Base-by-base conservation (phyloP, 2,329 filamentous ascomycete species). In the Pseudocercospora crystallina region DNA sequence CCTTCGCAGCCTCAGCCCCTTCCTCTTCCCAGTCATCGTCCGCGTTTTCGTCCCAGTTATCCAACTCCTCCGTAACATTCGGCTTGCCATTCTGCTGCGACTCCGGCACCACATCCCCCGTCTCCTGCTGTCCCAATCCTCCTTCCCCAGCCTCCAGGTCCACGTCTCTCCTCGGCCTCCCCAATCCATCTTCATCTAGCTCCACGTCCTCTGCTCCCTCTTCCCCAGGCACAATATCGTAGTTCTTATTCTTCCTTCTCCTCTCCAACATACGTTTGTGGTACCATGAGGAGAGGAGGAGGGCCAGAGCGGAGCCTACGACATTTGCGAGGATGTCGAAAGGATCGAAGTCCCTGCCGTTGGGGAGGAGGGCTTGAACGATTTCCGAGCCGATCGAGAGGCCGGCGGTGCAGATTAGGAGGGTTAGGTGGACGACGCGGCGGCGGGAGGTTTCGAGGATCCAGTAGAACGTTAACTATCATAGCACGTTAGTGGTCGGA, bases 231-330 rank as follows among this genome's bases (percentile, higher is more conserved):
- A 95, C 80, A 5, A 81, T 79, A 46, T 81, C 79, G 65, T 95
- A 95, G 44, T 82, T 81, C 65, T 87, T 87, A 48, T 82, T 83
- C 64, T 83, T 77, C 53, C 91, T 81, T 68, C 87, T 89, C 56
- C 94, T 81, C 71, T 97, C 92, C 34, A 97, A 76, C 90, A 97
- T 97, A 52, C 94, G 86, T 66, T 88, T 87, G 73, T 99, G 94
- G 69, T 99, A 99, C 87, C 89, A 92, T 50, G 84, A 85, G 68
- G 89, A 95, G 14, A 95, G 69, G 0, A 79, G 85, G 14, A 96
- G 68, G 0, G 82, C 90, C 0, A 78, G 74, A 11, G 87, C 71
- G 57, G 87, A 92, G 36, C 94, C 94, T 35, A 89, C 74, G 0
- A 96, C 72, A 69, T 99, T 99, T 65, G 91, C 90, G 46, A 90